Percentiles rank a stretch among this genome's conserved stretches.
phyloP scores from a whole-genome alignment of 352 stramenopile genomes.

The Phytopythium litorale region DNA sequence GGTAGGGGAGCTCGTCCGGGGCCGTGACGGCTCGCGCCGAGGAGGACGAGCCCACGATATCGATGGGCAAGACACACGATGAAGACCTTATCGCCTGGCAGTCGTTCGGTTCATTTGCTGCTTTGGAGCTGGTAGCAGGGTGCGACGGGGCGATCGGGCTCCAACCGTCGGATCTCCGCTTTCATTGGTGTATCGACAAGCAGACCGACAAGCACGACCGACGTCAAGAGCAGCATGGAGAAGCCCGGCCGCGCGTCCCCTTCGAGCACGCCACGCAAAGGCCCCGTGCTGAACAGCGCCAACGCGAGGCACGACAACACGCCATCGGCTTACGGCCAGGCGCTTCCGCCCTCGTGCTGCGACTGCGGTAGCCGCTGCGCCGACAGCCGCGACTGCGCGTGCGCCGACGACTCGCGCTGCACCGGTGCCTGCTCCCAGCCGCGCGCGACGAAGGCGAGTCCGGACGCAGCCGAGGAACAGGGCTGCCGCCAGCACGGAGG shows the following conservation, averaged over 20 bases:
- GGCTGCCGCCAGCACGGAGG: conserved; percentile 28
- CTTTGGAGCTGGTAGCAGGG: too few species aligned
- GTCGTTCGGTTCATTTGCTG: not conserved
- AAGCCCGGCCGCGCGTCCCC: not conserved
- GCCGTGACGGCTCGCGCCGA: not conserved
- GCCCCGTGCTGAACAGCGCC: not conserved
- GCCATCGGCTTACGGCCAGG: conserved; percentile 3
- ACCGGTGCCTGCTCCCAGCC: conserved; percentile 1
- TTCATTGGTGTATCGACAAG: not conserved
- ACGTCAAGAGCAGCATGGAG: not conserved
- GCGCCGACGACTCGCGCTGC: conserved; percentile 19
- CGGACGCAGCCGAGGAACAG: conserved; percentile 24
- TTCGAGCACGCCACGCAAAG: not conserved
- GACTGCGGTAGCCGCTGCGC: conserved; percentile 7
- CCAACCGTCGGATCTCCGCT: not conserved
- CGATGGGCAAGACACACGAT: not conserved
- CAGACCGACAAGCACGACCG: not conserved
- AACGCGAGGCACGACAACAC: conserved; percentile 5
- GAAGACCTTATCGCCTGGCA: not conserved
- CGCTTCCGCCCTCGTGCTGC: conserved; percentile 1
- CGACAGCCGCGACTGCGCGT: conserved; percentile 21
- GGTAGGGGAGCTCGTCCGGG: not conserved
- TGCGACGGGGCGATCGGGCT: not conserved
- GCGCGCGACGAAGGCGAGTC: conserved; percentile 11
- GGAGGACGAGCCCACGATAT: not conserved